phyloP scores from a whole-genome alignment of 306 rosid species.

The Fragaria ananassa region DNA sequence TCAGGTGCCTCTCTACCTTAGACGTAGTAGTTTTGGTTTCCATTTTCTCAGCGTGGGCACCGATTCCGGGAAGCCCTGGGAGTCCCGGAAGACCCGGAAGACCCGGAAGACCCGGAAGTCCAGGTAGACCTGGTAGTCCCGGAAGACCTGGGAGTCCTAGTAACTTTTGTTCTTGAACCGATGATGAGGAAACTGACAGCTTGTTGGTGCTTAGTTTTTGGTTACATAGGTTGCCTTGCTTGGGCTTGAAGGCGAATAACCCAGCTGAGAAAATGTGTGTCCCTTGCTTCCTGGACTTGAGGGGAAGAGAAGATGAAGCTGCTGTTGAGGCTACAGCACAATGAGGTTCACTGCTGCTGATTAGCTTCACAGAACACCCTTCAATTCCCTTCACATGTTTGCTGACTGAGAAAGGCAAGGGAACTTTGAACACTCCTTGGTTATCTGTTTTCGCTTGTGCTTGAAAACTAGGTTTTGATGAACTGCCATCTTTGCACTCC shows the following conservation, averaged over 20 bases:
- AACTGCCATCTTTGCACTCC: slow-evolving; percentile 54
- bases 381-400: slow-evolving; percentile 54
- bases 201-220: slow-evolving; percentile 38
- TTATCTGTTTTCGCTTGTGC: slow-evolving; percentile 60
- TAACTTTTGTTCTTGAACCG: slow-evolving; percentile 40
- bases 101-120: slow-evolving; percentile 41
- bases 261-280: slow-evolving; percentile 76
- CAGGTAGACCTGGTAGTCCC: slow-evolving; percentile 34
- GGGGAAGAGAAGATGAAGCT: slow-evolving; percentile 48
- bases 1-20: too few relatives aligned
- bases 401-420: slow-evolving; percentile 55
- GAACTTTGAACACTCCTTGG: slow-evolving; percentile 63
- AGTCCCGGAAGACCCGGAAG: neutral
- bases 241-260: slow-evolving; percentile 74
- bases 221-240: slow-evolving; percentile 47
- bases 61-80: neutral
- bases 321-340: slow-evolving; percentile 65
- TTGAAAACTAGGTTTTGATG: slow-evolving; percentile 35
- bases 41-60: too few relatives aligned
- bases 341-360: slow-evolving; percentile 59
- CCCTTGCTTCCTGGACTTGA: slow-evolving; percentile 45
- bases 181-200: slow-evolving; percentile 42
- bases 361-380: slow-evolving; percentile 57
- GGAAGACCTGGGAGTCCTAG: slow-evolving; percentile 10
- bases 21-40: too few relatives aligned